Evolutionary conservation across 768 basidiomycete genomes (phyloP), one percentile per base, ranked within the genome.

Genomic region (Amanita rimosa): DNA sequence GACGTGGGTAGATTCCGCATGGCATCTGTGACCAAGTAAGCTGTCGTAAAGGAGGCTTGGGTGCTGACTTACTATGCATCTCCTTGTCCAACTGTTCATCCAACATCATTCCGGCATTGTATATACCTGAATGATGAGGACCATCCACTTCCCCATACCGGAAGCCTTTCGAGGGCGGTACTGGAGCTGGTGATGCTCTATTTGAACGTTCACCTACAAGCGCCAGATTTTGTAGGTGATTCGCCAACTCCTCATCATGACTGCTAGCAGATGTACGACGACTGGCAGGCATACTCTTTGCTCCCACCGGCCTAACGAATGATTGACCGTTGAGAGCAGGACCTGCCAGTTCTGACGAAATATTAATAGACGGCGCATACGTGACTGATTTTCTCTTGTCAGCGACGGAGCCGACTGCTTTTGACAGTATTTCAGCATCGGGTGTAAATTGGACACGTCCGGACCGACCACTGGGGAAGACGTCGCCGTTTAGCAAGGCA

Each of bases 11-110:
- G 73, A 58, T 91, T 79, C 64, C 80, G 79, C 78, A 93, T 92
- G 7, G 91, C 87, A 65, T 90, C 90, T 91, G 63, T 7, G 31
- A 48, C 22, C 54, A 24, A 34, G 52, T 57, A 38, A 54, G 48
- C 29, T 55, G 19, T 37, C 44, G 44, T 34, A 26, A 6, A 34
- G 13, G 49, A 33, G 38, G 44, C 52, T 27, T 48, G 31, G 37
- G 44, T 54, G 29, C 36, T 22, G 14, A 75, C 85, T 57, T 57
- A 92, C 91, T 92, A 60, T 93, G 83, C 80, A 95, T 92, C 62
- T 95, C 92, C 66, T 89, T 81, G 60, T 95, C 92, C 55, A 95
- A 67, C 59, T 94, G 90, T 63, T 94, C 87, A 56, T 95, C 92
- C 53, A 95, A 69, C 80, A 94, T 82, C 82, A 91, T 84, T 26